These are phyloP conservation scores for Termitomyces heimii DNA, from an alignment of 768 basidiomycete species.

Conservation along the genomic window DNA sequence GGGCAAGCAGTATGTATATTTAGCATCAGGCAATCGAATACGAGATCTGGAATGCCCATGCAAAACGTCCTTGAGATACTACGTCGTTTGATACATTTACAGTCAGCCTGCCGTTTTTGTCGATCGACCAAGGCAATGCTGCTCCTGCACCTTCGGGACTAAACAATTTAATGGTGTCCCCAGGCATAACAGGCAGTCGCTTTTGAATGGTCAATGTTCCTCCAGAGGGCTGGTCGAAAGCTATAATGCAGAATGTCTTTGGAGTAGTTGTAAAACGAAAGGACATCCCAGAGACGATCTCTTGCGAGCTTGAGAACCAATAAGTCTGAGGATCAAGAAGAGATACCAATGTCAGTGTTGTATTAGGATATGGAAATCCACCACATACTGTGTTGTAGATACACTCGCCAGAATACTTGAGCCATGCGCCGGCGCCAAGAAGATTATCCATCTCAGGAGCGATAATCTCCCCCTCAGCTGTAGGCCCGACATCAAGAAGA, in stretches of 20 bases:
- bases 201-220: conserved; percentile 34
- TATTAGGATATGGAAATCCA: background rate
- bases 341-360: background rate
- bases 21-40: background rate
- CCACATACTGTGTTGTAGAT: conserved; percentile 45
- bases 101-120: conserved; percentile 21
- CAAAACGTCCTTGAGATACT: conserved; percentile 13
- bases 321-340: conserved; percentile 27
- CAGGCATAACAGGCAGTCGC: conserved; percentile 34
- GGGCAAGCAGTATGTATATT: background rate
- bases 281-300: conserved; percentile 20
- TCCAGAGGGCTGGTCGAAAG: conserved; percentile 29
- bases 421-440: conserved; percentile 46
- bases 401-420: conserved; percentile 42
- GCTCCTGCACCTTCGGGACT: conserved; percentile 18
- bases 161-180: conserved; percentile 34
- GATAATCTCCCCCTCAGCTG: conserved; percentile 48
- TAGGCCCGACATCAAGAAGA: conserved; percentile 49
- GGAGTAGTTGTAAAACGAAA: conserved; percentile 44
- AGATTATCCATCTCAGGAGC: conserved; percentile 40
- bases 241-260: conserved; percentile 44
- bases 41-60: conserved; percentile 20
- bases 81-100: conserved; percentile 17
- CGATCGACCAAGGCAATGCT: conserved; percentile 24
- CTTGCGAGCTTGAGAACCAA: conserved; percentile 43